Evolutionary conservation across 225 moss, liverwort and hornwort genomes (phyloP), one percentile per base, ranked within the genome.

Genomic region (Marchantia paleacea): DNA sequence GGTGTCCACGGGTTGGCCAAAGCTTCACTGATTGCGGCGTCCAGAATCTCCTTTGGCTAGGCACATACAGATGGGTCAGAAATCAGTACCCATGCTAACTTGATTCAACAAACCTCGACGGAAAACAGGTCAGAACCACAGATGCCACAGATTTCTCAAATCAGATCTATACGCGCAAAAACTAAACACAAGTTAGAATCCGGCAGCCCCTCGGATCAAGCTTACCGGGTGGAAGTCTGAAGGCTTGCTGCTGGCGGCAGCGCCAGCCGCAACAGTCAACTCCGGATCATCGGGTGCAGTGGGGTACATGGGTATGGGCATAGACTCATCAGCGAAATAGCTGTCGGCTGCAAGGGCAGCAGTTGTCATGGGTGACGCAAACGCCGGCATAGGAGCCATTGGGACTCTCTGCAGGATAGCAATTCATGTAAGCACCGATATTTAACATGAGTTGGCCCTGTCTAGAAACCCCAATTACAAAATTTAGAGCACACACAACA

Each of bases 1-100:
- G 95, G 97, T 55, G 93, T 99, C 89, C 90, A 99, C 10, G 97
- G 97, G 55, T 99, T 99, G 6, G 93, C 93, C 69, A 99, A 84
- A 3, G 97, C 97, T 83, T 99, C 97, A 64, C 95, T 92, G 26
- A 99, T 99, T 6, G 95, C 93, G 6, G 97, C 97, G 70, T 95
- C 97, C 88, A 99, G 82, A 55, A 94, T 93, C 80, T 99, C 97
- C 81, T 99, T 99, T 16, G 97, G 90, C 85, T 89, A 86, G 6
- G 31, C 60, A 52, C 28, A 47, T 10, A 58, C 39, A 76, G 22
- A 76, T 29, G 3, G 60, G 19, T 39, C 28, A 58, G 16, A 54
- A 7, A 19, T 76, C 75, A 76, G 50, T n/a, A 8, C 53, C 65
- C 28, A 4, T 24, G 0, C 39, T 16, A 48, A 5, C 16, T 61